A percentile compares a stretch with the other conserved stretches of the same genome.
Conservation (phyloP, 1,139 yeast genomes). For the Trichomonascaceae sp. region DNA sequence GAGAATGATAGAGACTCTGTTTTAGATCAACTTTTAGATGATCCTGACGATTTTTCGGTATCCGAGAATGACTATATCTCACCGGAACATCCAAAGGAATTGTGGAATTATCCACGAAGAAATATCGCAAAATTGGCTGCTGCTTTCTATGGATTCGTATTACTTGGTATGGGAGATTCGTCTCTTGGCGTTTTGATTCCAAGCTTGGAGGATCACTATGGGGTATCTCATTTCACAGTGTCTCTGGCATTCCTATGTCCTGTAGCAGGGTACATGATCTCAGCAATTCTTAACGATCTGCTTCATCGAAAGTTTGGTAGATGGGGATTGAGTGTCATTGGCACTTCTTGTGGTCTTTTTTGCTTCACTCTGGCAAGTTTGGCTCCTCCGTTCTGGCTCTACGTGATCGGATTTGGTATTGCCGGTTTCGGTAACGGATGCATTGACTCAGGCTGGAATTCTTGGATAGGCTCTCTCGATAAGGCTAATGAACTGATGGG, state of each 20-base stretch:
- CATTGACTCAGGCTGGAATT: slow-evolving; percentile 49
- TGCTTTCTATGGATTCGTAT: slow-evolving; percentile 23
- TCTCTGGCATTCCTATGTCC: slow-evolving; percentile 28
- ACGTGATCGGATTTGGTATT: slow-evolving; percentile 49
- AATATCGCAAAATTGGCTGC: slow-evolving; percentile 19
- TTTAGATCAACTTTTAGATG: background rate
- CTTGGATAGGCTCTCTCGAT: slow-evolving; percentile 47
- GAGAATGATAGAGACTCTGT: background rate
- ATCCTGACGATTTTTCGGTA: background rate
- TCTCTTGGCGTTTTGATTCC: slow-evolving; percentile 26
- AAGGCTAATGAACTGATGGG: slow-evolving; percentile 48
- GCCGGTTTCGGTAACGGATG: slow-evolving; percentile 57
- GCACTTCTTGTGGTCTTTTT: slow-evolving; percentile 33
- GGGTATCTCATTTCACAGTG: slow-evolving; percentile 22
- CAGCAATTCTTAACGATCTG: slow-evolving; percentile 32
- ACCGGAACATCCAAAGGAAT: slow-evolving; percentile 2
- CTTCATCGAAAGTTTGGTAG: slow-evolving; percentile 40
- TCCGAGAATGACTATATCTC: background rate
- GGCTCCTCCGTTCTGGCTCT: slow-evolving; percentile 36
- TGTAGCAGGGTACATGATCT: slow-evolving; percentile 34
- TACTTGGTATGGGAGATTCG: slow-evolving; percentile 29
- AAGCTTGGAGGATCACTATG: slow-evolving; percentile 25
- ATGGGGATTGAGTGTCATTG: slow-evolving; percentile 36
- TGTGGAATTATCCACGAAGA: slow-evolving; percentile 21
- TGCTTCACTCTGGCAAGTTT: slow-evolving; percentile 42